phyloP scores from a whole-genome alignment of 352 stramenopile species.

The Phytophthora boehmeriae region DNA sequence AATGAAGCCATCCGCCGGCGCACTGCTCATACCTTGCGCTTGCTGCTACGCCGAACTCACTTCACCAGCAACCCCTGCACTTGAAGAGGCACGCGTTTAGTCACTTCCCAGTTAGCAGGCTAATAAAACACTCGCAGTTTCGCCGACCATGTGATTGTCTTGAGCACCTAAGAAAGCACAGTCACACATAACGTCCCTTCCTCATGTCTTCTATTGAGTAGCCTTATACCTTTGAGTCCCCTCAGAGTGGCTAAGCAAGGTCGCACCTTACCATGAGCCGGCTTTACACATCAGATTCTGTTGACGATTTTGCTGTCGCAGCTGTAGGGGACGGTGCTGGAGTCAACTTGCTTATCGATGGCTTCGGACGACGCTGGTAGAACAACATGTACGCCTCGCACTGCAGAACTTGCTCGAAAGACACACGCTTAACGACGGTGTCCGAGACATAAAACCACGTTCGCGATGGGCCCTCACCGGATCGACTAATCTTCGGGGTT shows the following conservation, averaged over 20 bases:
- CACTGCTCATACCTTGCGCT: constrained; percentile 17
- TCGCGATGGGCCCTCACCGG: constrained; percentile 26
- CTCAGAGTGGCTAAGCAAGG: constrained; percentile 26
- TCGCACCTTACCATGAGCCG: constrained; percentile 23
- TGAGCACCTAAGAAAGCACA: constrained; percentile 6
- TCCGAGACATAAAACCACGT: constrained; percentile 81
- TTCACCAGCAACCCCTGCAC: not conserved
- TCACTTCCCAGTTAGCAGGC: constrained; percentile 6
- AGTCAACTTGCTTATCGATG: constrained; percentile 12
- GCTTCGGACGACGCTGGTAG: constrained; percentile 52
- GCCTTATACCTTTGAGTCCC: constrained; percentile 34
- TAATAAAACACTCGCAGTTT: constrained; percentile 29
- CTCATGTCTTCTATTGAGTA: constrained; percentile 38
- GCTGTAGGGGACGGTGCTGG: constrained; percentile 19
- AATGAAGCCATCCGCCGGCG: constrained; percentile 1
- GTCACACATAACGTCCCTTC: constrained; percentile 15
- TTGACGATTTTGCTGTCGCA: constrained; percentile 23
- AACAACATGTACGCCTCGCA: constrained; percentile 87
- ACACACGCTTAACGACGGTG: constrained; percentile 62
- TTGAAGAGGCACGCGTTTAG: constrained; percentile 7
- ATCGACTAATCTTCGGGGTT: constrained; percentile 11
- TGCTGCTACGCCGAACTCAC: not conserved
- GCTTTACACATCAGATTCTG: constrained; percentile 28
- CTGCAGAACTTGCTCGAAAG: constrained; percentile 66
- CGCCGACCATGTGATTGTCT: not conserved